Percentiles rank a stretch among this genome's conserved stretches.
These are phyloP conservation scores for Annulohypoxylon nitens DNA, from an alignment of 495 filamentous ascomycete species.

Conservation along the genomic window DNA sequence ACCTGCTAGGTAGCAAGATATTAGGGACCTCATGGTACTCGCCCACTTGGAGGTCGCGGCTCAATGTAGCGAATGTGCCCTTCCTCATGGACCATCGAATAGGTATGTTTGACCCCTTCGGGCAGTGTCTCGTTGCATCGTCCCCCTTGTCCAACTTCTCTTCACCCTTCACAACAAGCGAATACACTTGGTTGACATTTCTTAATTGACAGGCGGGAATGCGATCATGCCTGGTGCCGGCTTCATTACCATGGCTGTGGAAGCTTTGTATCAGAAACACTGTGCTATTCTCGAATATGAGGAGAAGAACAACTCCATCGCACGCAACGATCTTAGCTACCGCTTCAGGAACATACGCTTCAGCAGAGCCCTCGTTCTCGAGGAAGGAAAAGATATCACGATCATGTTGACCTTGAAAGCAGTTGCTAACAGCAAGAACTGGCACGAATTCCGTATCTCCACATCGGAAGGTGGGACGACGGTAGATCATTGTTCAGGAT, in stretches of 20 bases:
- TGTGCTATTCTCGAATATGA: neutral
- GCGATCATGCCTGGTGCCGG: constrained; percentile 52
- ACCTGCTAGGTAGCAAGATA: constrained; percentile 32
- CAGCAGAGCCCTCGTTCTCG: constrained; percentile 31
- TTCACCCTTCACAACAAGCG: too few species aligned
- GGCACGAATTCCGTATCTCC: constrained; percentile 20
- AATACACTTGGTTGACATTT: neutral
- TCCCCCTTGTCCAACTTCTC: neutral
- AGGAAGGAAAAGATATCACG: constrained; percentile 23
- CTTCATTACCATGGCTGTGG: constrained; percentile 57
- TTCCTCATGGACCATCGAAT: constrained; percentile 57
- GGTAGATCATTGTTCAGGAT: constrained; percentile 5
- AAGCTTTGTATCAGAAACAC: constrained; percentile 51
- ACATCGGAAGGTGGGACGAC: neutral
- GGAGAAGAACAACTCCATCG: neutral
- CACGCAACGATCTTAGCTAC: constrained; percentile 34
- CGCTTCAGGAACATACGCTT: constrained; percentile 51
- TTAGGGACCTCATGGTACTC: constrained; percentile 25
- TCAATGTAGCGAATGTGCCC: constrained; percentile 49
- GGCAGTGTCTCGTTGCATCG: neutral
- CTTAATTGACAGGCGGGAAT: neutral
- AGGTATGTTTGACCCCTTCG: constrained; percentile 15
- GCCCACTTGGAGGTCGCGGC: constrained; percentile 50
- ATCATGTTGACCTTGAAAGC: neutral
- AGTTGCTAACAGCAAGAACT: neutral